Base-by-base conservation (phyloP, 2,329 filamentous ascomycete species). In the Lasiodiplodia gonubiensis region DNA sequence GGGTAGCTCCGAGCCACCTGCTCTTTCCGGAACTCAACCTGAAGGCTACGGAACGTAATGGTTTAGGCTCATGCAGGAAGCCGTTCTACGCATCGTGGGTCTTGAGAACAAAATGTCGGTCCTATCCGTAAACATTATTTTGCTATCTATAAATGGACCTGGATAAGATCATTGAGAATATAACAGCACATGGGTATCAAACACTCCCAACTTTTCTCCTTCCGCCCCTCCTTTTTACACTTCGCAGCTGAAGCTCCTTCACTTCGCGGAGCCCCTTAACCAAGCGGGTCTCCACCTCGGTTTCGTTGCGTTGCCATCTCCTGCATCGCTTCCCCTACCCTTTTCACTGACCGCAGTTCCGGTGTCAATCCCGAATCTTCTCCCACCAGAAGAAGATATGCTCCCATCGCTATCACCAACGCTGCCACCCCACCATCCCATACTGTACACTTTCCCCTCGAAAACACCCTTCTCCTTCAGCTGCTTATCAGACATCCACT, bases 321-420 rank as follows among this genome's bases (percentile, higher is more conserved):
- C 37, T 18, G 6, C 5, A 14, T 46, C 35, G 46, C 16, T 46
- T 37, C 2, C 37, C 2, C 37, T 23, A n/a, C 23, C 23, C 25
- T 61, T 49, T 27, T 61, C 27, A 2, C 21, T 35, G 6, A 48
- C 3, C 10, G 60, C 48, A 3, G 23, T 37, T 7, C 60, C 60
- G 8, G 53, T n/a, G 30, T 64, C 60, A 64, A 64, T 64, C 3
- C 48, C 60, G 7, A 64, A 64, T 23, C 48, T 39, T n/a, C 8
- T 64, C 7, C n/a, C 33, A 51, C 59, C 42, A 10, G n/a, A 16
- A 51, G 46, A 51, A 23, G 3, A n/a, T 14, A 42, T 33, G 21
- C 35, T 27, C 1, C 39, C 35, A 46, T 46, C 46, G 11, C 46
- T 23, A 18, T 63, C 46, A 51, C n/a, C 49, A 10, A 18, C 33